Percentiles rank a stretch among this genome's conserved stretches.
phyloP scores from a whole-genome alignment of 169 alveolate genomes.

The Plasmodium ovale region DNA sequence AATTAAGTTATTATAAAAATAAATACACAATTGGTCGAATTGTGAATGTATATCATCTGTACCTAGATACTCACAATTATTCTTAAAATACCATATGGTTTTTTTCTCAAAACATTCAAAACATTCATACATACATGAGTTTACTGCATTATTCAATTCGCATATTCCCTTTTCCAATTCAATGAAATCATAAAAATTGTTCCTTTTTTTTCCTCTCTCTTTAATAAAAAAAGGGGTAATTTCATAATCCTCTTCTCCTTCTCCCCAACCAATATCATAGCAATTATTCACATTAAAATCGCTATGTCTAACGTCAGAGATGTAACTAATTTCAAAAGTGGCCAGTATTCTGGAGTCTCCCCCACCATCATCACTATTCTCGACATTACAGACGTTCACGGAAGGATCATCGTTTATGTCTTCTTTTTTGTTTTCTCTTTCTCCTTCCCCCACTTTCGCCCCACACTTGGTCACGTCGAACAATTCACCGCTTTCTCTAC shows the following conservation, averaged over 20 bases:
- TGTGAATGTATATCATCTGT: slow-evolving; percentile 35
- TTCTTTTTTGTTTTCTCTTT: not conserved
- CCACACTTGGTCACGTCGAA: not conserved
- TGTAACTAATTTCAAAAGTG: slow-evolving; percentile 33
- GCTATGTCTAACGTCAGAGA: slow-evolving; percentile 25
- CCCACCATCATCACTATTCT: no score
- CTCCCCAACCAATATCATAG: slow-evolving; percentile 29
- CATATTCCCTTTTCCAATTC: slow-evolving; percentile 71
- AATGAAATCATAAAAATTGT: slow-evolving; percentile 40
- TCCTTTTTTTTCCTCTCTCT: slow-evolving; percentile 6
- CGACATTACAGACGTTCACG: not conserved
- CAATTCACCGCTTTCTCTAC: not conserved
- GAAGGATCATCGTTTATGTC: not conserved
- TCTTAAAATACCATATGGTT: slow-evolving; percentile 32
- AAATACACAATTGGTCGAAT: slow-evolving; percentile 46
- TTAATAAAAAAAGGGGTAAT: slow-evolving; percentile 64
- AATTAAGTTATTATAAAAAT: slow-evolving; percentile 16
- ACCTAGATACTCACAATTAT: slow-evolving; percentile 12
- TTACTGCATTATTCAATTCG: slow-evolving; percentile 57
- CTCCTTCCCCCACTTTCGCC: not conserved
- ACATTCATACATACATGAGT: slow-evolving; percentile 64
- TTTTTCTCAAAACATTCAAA: slow-evolving; percentile 62
- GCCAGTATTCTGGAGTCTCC: slow-evolving; percentile 8
- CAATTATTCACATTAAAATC: slow-evolving; percentile 23
- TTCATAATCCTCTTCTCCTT: slow-evolving; percentile 52